A percentile compares a stretch with the other conserved stretches of the same genome.
Evolutionary conservation across 179 eudicot genomes (phyloP).

Genomic region (Heliamphora pulchella): DNA sequence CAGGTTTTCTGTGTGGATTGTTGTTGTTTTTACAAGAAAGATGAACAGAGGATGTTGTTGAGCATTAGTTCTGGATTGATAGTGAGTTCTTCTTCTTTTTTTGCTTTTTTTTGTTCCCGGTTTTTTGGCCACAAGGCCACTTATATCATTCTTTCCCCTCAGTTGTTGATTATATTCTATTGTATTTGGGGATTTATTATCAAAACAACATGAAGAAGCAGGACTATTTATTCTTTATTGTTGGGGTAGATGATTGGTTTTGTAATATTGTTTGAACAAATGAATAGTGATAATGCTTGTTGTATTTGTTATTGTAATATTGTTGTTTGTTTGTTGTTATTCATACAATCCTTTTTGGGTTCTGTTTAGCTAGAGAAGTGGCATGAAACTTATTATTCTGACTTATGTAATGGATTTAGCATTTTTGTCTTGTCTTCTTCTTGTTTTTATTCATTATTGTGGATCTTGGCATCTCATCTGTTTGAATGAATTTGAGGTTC

Average conservation of each 20-base stretch:
- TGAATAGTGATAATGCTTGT: conserved; percentile 7
- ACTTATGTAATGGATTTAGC: too few relatives aligned
- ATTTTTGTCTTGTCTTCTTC: background rate
- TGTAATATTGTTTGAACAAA: background rate
- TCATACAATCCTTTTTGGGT: background rate
- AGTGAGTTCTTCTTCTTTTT: conserved; percentile 1
- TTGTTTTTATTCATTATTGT: background rate
- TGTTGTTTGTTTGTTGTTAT: background rate
- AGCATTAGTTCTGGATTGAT: conserved; percentile 12
- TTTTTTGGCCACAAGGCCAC: conserved; percentile 16
- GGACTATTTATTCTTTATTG: conserved; percentile 4
- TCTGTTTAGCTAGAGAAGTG: background rate
- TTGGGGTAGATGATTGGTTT: conserved; percentile 17
- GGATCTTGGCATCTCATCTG: conserved; percentile 3
- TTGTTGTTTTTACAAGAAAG: conserved; percentile 14
- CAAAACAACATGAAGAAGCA: conserved; percentile 14
- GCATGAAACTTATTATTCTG: background rate
- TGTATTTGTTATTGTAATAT: background rate
- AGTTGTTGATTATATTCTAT: background rate
- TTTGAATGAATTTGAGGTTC: background rate
- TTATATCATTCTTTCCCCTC: background rate
- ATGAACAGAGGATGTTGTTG: conserved; percentile 1
- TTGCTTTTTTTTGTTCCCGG: background rate
- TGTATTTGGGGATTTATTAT: background rate
- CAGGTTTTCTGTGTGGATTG: conserved; percentile 22